These are phyloP conservation scores for Pseudisothecium myosuroides DNA, from an alignment of 225 moss, liverwort and hornwort species.

Conservation along the genomic window DNA sequence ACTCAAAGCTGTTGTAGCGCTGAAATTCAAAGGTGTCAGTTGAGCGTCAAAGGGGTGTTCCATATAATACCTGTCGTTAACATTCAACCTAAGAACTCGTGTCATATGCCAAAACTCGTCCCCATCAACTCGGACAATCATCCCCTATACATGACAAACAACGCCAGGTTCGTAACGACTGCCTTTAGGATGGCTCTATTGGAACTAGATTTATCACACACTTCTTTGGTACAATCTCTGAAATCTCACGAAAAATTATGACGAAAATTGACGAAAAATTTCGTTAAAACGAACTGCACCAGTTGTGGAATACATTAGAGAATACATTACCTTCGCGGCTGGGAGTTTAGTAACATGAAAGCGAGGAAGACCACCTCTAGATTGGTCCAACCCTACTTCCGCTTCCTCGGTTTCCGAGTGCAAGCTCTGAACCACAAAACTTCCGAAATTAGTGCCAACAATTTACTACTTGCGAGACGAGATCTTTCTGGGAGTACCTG, in stretches of 20 bases:
- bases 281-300: not conserved
- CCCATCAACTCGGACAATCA: conserved; percentile 59
- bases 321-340: conserved; percentile 27
- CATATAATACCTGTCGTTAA: conserved; percentile 58
- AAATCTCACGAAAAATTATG: not conserved
- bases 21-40: not conserved
- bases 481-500: not conserved
- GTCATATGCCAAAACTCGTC: conserved; percentile 98
- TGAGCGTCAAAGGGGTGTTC: not conserved
- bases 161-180: not conserved
- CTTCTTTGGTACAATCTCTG: not conserved
- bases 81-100: conserved; percentile 70
- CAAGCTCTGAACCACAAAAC: not conserved
- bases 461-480: not conserved
- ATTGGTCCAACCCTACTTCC: conserved; percentile 23
- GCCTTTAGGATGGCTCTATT: not conserved
- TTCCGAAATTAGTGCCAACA: not conserved
- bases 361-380: conserved; percentile 72
- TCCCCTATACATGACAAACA: conserved; percentile 38
- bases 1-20: not conserved
- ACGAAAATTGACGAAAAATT: too few species aligned
- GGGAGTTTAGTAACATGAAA: conserved; percentile 69
- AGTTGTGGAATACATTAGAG: not conserved
- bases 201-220: not conserved
- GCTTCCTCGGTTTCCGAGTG: not conserved